Base-by-base conservation (phyloP, 2,329 filamentous ascomycete genomes). In the Aspergillus unguis region DNA sequence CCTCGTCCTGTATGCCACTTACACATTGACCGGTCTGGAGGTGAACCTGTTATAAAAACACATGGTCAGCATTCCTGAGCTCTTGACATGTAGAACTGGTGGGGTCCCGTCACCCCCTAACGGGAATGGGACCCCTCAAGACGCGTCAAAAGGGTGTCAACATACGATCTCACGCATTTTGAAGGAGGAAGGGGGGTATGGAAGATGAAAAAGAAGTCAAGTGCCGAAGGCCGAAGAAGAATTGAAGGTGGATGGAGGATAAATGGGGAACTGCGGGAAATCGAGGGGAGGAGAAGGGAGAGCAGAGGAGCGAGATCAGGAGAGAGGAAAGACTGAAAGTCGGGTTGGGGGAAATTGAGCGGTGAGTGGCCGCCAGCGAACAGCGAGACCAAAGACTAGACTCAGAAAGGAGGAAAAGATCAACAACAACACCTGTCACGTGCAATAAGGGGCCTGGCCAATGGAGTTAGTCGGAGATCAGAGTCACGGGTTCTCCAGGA, bases 1-100 rank as follows among this genome's bases (percentile, higher is more conserved):
- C 52, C 56, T 27, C 35, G 28, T 37, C 42, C 55, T 42, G 45
- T 32, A 40, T 60, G 45, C 53, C 58, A 84, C 86, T 80, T 85
- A 96, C 92, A 83, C 94, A 97, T 86, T 99, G 94, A 79, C 94
- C 94, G 84, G 94, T 99, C 83, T 99, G 94, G 71, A 99, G 91
- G 81, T 99, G 94, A 80, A 97, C 92, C 92, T 97, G 73, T 82
- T 70, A 75, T 76, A 70, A 71, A 70, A 72, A 83, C 61, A 36
- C 50, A 37, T 45, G 56, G 59, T 67, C 61, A 71, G 71, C 65
- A 66, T 56, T 51, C 44, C 48, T 52, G 48, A 40, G 41, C 38
- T 52, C 48, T 58, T 59, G 58, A 32, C 10, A 33, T 42, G 35
- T 41, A 52, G 62, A 66, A 66, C 59, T 33, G 55, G 66, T 67